A percentile compares a stretch with the other conserved stretches of the same genome.
Evolutionary conservation across 2,329 filamentous ascomycete species (phyloP).

Genomic region (Colletotrichum melonis): DNA sequence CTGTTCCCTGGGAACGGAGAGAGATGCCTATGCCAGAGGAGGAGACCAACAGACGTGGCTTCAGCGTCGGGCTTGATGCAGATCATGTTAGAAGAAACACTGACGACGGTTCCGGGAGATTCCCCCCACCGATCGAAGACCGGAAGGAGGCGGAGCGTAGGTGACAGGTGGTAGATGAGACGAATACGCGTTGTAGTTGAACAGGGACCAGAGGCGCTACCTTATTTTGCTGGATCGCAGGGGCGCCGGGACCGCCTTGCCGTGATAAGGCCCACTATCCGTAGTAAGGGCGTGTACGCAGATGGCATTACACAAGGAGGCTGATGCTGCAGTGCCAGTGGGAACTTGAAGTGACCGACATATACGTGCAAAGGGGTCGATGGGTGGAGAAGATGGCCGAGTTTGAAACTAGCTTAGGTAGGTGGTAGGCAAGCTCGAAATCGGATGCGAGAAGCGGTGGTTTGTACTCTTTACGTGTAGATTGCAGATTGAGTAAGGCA

Average conservation of each 20-base stretch:
- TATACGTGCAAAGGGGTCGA: slow-evolving; percentile 21
- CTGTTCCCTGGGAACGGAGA: neutral
- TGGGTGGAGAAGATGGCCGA: slow-evolving; percentile 18
- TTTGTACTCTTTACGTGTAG: neutral
- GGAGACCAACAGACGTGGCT: slow-evolving; percentile 15
- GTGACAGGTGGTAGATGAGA: slow-evolving; percentile 40
- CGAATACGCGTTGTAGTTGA: slow-evolving; percentile 34
- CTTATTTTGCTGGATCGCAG: slow-evolving; percentile 30
- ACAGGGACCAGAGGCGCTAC: slow-evolving; percentile 29
- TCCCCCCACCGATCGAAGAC: slow-evolving; percentile 39
- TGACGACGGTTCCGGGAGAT: slow-evolving; percentile 33
- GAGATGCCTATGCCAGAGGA: neutral
- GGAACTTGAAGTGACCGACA: neutral
- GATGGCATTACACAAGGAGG: slow-evolving; percentile 2
- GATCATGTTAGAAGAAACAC: slow-evolving; percentile 39
- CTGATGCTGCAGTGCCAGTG: slow-evolving; percentile 10
- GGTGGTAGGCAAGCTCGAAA: neutral
- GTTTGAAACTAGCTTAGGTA: slow-evolving; percentile 19
- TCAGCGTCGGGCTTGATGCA: slow-evolving; percentile 33
- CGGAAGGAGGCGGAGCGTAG: slow-evolving; percentile 40
- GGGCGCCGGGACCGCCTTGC: slow-evolving; percentile 19
- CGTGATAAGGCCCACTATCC: slow-evolving; percentile 8
- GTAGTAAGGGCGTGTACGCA: slow-evolving; percentile 9
- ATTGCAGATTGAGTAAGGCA: neutral
- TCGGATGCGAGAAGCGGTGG: slow-evolving; percentile 21